phyloP scores from a whole-genome alignment of 2,329 filamentous ascomycete species.

The Colletotrichum sp. region DNA sequence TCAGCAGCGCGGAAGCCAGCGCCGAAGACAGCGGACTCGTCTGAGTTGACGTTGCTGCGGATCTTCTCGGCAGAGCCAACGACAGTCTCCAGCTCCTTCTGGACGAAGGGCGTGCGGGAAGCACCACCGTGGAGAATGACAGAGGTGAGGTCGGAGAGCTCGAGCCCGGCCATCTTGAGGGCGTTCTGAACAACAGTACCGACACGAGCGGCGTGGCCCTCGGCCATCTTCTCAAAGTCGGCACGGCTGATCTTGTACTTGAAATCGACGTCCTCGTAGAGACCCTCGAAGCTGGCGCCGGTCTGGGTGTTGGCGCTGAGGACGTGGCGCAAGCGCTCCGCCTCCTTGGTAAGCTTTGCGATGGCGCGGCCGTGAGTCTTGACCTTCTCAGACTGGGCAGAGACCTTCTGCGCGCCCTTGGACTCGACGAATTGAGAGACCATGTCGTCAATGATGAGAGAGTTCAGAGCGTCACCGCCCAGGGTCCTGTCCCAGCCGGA shows the following conservation, averaged over 20 bases:
- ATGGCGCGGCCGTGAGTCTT: slow-evolving; percentile 81
- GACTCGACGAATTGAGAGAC: slow-evolving; percentile 78
- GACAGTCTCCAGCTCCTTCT: slow-evolving; percentile 82
- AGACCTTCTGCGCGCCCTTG: slow-evolving; percentile 68
- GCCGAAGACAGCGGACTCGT: slow-evolving; percentile 95
- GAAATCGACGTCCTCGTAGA: slow-evolving; percentile 93
- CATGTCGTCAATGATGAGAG: slow-evolving; percentile 89
- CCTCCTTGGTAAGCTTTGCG: slow-evolving; percentile 91
- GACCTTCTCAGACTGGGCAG: slow-evolving; percentile 67
- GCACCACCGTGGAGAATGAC: slow-evolving; percentile 93
- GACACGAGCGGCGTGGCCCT: slow-evolving; percentile 72
- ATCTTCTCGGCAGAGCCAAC: slow-evolving; percentile 79
- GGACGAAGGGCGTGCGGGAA: slow-evolving; percentile 91
- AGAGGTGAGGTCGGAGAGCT: slow-evolving; percentile 79
- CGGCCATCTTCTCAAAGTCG: slow-evolving; percentile 81
- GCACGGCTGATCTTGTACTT: slow-evolving; percentile 84
- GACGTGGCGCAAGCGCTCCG: slow-evolving; percentile 84
- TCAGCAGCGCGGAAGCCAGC: slow-evolving; percentile 93
- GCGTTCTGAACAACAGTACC: slow-evolving; percentile 74
- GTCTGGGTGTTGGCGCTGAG: slow-evolving; percentile 92
- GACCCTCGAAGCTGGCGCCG: slow-evolving; percentile 79
- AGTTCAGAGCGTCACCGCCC: slow-evolving; percentile 88
- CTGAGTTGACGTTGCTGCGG: slow-evolving; percentile 92
- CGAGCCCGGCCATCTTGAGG: slow-evolving; percentile 74
- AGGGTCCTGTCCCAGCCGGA: slow-evolving; percentile 88